phyloP scores from a whole-genome alignment of 495 filamentous ascomycete genomes.

The Lepraria neglecta region DNA sequence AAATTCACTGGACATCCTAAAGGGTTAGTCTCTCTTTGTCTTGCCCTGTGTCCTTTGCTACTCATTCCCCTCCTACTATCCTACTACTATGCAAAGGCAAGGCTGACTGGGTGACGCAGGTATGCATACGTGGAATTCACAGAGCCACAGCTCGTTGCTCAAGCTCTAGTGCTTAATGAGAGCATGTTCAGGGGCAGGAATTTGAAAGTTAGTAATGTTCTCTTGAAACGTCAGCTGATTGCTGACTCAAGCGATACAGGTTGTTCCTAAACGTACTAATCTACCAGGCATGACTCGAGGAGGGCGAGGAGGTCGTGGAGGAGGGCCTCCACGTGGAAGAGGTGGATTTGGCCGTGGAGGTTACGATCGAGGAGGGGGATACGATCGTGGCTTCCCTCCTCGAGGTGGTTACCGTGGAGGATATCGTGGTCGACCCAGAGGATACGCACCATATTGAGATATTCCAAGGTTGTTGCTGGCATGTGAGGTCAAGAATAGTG shows the following conservation, averaged over 20 bases:
- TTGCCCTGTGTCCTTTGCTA: slow-evolving; percentile 19
- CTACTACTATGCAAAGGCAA: background rate
- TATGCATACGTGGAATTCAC: slow-evolving; percentile 99
- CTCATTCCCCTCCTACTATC: background rate
- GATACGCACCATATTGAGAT: slow-evolving; percentile 73
- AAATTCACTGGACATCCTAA: slow-evolving; percentile 98
- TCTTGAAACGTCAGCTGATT: background rate
- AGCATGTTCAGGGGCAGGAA: slow-evolving; percentile 92
- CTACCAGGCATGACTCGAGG: slow-evolving; percentile 87
- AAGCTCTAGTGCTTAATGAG: slow-evolving; percentile 92
- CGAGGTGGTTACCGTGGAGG: slow-evolving; percentile 76
- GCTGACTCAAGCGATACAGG: slow-evolving; percentile 40
- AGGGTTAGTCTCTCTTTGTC: slow-evolving; percentile 58
- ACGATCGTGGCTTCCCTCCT: slow-evolving; percentile 52
- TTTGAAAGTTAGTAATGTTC: slow-evolving; percentile 64
- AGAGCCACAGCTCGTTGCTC: slow-evolving; percentile 86
- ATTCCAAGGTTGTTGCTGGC: background rate
- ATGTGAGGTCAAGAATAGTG: background rate
- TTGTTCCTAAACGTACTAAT: slow-evolving; percentile 96
- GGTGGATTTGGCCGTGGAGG: slow-evolving; percentile 53
- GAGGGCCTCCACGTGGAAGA: slow-evolving; percentile 37
- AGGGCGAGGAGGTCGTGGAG: slow-evolving; percentile 57
- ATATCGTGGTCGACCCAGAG: slow-evolving; percentile 67
- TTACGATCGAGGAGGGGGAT: slow-evolving; percentile 45
- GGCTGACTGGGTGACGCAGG: slow-evolving; percentile 39